These are phyloP conservation scores for Pisolithus albus DNA, from an alignment of 768 basidiomycete genomes.

Conservation along the genomic window DNA sequence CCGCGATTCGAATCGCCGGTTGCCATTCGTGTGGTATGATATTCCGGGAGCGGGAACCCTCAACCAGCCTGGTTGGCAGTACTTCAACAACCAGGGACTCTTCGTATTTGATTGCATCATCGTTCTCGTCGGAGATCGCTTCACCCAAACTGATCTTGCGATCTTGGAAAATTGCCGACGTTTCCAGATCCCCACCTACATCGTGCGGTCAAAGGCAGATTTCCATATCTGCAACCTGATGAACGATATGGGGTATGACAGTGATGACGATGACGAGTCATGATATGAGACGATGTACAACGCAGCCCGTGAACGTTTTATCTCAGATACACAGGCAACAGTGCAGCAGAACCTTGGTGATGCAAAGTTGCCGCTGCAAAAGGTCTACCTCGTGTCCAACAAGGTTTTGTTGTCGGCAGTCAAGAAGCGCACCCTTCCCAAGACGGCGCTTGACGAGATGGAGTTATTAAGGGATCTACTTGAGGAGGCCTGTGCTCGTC, in stretches of 20 bases:
- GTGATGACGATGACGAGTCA: neutral
- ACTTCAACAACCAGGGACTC: conserved; percentile 1
- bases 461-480: neutral
- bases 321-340: conserved; percentile 8
- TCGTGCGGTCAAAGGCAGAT: conserved; percentile 23
- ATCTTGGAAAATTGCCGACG: conserved; percentile 17
- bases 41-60: neutral
- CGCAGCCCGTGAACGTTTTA: conserved; percentile 8
- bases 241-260: neutral
- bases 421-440: neutral
- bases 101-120: conserved; percentile 1
- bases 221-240: conserved; percentile 1
- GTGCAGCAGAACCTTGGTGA: conserved; percentile 4
- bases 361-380: conserved; percentile 6
- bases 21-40: conserved; percentile 1
- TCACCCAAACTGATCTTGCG: conserved; percentile 20
- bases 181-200: conserved; percentile 21
- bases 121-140: conserved; percentile 18
- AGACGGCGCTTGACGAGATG: conserved; percentile 1
- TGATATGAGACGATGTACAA: neutral
- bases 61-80: neutral
- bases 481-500: neutral
- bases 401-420: conserved; percentile 6
- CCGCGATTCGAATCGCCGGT: neutral
- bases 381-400: conserved; percentile 12